Base-by-base conservation (phyloP, 2,329 filamentous ascomycete genomes). In the Bipolaris cookei region DNA sequence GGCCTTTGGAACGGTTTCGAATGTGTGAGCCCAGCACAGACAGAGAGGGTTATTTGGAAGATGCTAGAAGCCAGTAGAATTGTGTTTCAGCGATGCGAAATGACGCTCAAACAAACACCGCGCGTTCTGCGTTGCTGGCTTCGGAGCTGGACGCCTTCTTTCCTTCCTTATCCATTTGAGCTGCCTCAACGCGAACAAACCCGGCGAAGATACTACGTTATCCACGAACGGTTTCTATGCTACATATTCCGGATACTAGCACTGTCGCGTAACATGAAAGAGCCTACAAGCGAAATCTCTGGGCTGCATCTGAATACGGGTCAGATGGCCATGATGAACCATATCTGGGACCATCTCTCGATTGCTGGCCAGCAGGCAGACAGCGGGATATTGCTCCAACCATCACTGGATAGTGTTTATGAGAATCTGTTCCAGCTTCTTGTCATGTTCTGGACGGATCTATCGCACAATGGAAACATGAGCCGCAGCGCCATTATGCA, bases 381-480 rank as follows among this genome's bases (percentile, higher is more conserved):
- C 48, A 5, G 25, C 18, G 30, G 51, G 16, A 21, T 49, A 21
- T 21, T 54, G 34, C 56, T 58, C 38, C 16, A 20, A 20, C 32
- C 6, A 46, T 58, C 28, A 30, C 21, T 41, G 11, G 51, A 46
- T 41, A 23, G 8, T 47, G 6, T 56, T 7, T 30, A 32, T 39
- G 25, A 59, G 34, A 53, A 20, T 43, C 49, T 59, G 18, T 56
- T 59, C 35, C 34, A 56, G 20, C 52, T 59, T 50, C 57, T 56
- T 50, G 25, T 59, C 3, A 53, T 59, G 39, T 59, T 59, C 57
- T 59, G 25, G 57, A 56, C 20, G 41, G 49, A 59, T 28, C 21
- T 56, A 6, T 58, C 37, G 16, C 35, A 37, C 14, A 39, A 58
- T 32, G 28, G 51, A 44, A 54, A 48, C 16, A 51, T 54, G 35